phyloP scores from a whole-genome alignment of 2,329 filamentous ascomycete species.

The Neopestalotiopsis sp. region DNA sequence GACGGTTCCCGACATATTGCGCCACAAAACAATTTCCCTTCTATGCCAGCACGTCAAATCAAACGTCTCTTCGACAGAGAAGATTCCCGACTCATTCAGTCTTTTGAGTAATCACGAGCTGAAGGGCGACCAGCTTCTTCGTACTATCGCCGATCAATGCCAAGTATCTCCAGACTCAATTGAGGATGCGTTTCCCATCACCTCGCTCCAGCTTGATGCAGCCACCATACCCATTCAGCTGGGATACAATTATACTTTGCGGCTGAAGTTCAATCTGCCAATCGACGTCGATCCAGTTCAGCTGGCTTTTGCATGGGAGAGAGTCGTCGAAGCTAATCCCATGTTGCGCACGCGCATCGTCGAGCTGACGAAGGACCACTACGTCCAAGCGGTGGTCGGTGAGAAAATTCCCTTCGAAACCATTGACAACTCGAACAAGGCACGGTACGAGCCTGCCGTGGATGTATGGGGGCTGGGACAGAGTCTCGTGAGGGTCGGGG shows the following conservation, averaged over 20 bases:
- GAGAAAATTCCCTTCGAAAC: not conserved
- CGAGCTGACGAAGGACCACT: not conserved
- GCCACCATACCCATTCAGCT: not conserved
- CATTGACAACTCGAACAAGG: not conserved
- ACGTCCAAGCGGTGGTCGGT: not conserved
- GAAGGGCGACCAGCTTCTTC: not conserved
- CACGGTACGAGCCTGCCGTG: not conserved
- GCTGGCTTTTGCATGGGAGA: not conserved
- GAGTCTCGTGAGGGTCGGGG: not conserved
- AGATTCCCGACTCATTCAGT: not conserved
- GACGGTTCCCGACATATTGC: not conserved
- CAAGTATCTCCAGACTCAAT: not conserved
- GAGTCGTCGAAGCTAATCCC: not conserved
- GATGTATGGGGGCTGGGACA: not conserved
- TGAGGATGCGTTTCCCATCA: conserved; percentile 2
- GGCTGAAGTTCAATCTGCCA: not conserved
- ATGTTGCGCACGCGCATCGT: conserved; percentile 8
- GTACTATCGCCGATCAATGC: not conserved
- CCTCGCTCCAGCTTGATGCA: conserved; percentile 6
- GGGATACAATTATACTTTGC: not conserved
- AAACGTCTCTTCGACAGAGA: not conserved
- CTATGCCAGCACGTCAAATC: not conserved
- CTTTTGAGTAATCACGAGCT: not conserved
- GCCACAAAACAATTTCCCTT: not conserved
- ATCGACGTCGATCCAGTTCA: not conserved